Evolutionary conservation across 192 early-diverging fungal species (phyloP).

Genomic region (Pilaira anomala): DNA sequence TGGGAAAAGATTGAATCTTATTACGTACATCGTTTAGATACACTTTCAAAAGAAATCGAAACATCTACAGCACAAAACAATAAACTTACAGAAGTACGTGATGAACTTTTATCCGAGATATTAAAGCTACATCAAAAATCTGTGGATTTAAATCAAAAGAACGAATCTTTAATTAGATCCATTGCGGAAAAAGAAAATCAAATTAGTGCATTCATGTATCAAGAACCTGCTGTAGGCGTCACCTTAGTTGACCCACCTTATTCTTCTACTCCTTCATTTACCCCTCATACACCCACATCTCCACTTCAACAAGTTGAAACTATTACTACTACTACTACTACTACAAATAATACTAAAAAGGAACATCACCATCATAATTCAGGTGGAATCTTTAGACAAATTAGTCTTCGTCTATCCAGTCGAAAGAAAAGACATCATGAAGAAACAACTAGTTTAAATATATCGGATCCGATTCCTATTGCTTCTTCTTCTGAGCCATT

Average conservation of each 20-base stretch:
- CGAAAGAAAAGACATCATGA: background rate
- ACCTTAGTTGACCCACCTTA: background rate
- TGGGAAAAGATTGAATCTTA: constrained; percentile 7
- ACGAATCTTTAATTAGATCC: background rate
- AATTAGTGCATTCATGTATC: constrained; percentile 18
- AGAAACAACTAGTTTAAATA: background rate
- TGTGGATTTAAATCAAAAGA: background rate
- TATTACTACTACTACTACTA: too few relatives aligned
- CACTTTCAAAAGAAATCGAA: background rate
- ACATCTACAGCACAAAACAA: background rate
- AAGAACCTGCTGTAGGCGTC: background rate
- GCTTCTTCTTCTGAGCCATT: background rate
- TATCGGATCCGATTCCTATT: background rate
- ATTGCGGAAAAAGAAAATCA: constrained; percentile 16
- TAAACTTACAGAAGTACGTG: constrained; percentile 1
- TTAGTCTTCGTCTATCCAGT: background rate
- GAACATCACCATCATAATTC: too few relatives aligned
- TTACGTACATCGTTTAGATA: background rate
- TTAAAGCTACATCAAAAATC: constrained; percentile 8
- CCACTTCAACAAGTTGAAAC: too few relatives aligned
- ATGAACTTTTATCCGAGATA: constrained; percentile 10
- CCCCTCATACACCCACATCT: too few relatives aligned
- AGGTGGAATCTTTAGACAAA: constrained; percentile 8
- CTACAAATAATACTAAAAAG: background rate
- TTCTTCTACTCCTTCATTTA: too few relatives aligned